These are phyloP conservation scores for Daldinia loculata DNA, from an alignment of 495 filamentous ascomycete species.

Conservation along the genomic window DNA sequence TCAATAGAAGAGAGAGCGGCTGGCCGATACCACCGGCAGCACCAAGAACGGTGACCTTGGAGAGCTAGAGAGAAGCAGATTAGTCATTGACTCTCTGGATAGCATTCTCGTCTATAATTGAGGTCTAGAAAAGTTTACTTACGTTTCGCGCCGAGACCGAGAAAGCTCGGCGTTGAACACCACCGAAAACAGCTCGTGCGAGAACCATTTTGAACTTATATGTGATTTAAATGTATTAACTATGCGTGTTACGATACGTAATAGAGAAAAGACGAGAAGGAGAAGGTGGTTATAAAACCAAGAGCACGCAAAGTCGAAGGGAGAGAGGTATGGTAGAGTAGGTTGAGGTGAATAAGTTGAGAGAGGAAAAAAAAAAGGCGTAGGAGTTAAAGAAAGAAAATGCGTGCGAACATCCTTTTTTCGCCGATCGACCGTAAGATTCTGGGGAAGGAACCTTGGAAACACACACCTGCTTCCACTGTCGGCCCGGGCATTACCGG, in stretches of 20 bases:
- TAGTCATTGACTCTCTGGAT: slow-evolving; percentile 25
- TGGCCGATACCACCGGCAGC: slow-evolving; percentile 98
- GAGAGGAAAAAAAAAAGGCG: not conserved
- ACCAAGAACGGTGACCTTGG: slow-evolving; percentile 96
- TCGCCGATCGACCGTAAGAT: slow-evolving; percentile 8
- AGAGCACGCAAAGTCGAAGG: not conserved
- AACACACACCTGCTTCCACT: slow-evolving; percentile 1
- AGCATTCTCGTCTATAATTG: slow-evolving; percentile 27
- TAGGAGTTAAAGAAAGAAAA: slow-evolving; percentile 2
- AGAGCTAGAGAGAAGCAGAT: slow-evolving; percentile 67
- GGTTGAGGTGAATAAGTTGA: slow-evolving; percentile 15
- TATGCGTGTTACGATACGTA: slow-evolving; percentile 8
- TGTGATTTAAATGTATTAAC: slow-evolving; percentile 7
- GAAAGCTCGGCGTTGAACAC: slow-evolving; percentile 88
- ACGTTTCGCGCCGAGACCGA: slow-evolving; percentile 92
- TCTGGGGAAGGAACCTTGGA: not conserved
- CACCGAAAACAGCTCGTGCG: slow-evolving; percentile 45
- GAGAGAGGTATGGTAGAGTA: not conserved
- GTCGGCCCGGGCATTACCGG: slow-evolving; percentile 18
- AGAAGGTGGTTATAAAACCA: not conserved
- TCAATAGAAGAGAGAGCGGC: slow-evolving; percentile 94
- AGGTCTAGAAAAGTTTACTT: slow-evolving; percentile 43
- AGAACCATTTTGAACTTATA: slow-evolving; percentile 37
- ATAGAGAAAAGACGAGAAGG: slow-evolving; percentile 12
- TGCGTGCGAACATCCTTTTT: not conserved